Evolutionary conservation across 441 rosid species (phyloP).

Genomic region (Adansonia madagascariensis): DNA sequence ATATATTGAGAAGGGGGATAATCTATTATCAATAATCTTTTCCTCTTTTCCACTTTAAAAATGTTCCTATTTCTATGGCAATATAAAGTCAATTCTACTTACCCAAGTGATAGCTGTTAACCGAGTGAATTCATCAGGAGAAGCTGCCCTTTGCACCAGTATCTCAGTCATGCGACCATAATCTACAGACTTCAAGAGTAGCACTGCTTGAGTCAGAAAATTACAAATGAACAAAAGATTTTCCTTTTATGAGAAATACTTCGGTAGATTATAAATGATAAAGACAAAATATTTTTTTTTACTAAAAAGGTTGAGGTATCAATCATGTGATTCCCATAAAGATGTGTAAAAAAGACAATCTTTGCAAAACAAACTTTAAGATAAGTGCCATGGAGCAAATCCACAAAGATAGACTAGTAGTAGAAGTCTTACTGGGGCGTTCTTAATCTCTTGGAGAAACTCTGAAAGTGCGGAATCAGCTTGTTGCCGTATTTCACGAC

Average conservation of each 20-base stretch:
- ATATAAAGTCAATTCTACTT: conserved; percentile 31
- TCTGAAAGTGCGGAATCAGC: conserved; percentile 99
- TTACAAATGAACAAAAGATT: conserved; percentile 54
- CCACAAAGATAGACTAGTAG: conserved; percentile 21
- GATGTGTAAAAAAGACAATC: not conserved
- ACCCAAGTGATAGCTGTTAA: conserved; percentile 99
- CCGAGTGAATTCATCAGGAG: conserved; percentile 97
- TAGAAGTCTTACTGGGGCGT: conserved; percentile 92
- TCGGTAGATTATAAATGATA: conserved; percentile 21
- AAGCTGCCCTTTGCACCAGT: conserved; percentile 93
- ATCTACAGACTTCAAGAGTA: conserved; percentile 99
- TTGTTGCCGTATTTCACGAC: conserved; percentile 98
- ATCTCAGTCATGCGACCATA: conserved; percentile 99
- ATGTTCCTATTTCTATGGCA: not conserved
- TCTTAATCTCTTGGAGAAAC: conserved; percentile 99
- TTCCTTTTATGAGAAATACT: conserved; percentile 31
- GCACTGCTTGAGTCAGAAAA: conserved; percentile 90
- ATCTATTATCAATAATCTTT: not conserved
- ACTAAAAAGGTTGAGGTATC: not conserved
- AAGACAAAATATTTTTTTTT: not conserved
- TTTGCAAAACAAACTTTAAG: conserved; percentile 18
- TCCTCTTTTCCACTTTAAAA: conserved; percentile 17
- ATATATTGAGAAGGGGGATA: not conserved
- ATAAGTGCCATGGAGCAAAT: conserved; percentile 19
- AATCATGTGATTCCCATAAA: conserved; percentile 11